These are phyloP conservation scores for Leccinum fibrillosum DNA, from an alignment of 768 basidiomycete genomes.

Conservation along the genomic window DNA sequence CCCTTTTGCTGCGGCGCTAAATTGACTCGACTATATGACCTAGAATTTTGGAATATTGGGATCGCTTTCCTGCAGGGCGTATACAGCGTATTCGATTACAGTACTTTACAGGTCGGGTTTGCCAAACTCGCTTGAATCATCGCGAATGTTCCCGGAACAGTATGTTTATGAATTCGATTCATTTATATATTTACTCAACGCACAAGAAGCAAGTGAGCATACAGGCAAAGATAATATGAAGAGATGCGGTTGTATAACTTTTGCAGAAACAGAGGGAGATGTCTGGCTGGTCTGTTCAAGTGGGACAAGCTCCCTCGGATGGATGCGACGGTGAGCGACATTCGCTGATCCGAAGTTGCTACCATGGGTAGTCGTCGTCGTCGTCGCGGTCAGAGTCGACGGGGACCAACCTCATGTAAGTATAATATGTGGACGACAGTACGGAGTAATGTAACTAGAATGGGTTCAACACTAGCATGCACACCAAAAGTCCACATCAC, in stretches of 20 bases:
- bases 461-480: background rate
- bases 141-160: no score
- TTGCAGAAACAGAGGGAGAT: conserved; percentile 81
- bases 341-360: conserved; percentile 54
- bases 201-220: no score
- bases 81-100: no score
- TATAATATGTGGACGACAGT: conserved; percentile 8
- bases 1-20: no score
- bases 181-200: no score
- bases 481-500: background rate
- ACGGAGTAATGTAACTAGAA: conserved; percentile 3
- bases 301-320: conserved; percentile 29
- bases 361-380: conserved; percentile 3
- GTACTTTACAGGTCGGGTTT: no score
- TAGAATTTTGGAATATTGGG: no score
- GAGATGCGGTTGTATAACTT: conserved; percentile 65
- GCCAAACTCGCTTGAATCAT: no score
- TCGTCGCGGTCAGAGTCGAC: conserved; percentile 2
- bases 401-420: conserved; percentile 5
- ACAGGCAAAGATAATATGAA: no score
- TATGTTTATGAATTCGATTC: no score
- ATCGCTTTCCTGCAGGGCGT: no score
- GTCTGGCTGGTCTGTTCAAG: conserved; percentile 40
- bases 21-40: no score
- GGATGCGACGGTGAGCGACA: conserved; percentile 49